A percentile compares a stretch with the other conserved stretches of the same genome.
These are phyloP conservation scores for Calonectria fujianensis DNA, from an alignment of 2,329 filamentous ascomycete genomes.

Conservation along the genomic window DNA sequence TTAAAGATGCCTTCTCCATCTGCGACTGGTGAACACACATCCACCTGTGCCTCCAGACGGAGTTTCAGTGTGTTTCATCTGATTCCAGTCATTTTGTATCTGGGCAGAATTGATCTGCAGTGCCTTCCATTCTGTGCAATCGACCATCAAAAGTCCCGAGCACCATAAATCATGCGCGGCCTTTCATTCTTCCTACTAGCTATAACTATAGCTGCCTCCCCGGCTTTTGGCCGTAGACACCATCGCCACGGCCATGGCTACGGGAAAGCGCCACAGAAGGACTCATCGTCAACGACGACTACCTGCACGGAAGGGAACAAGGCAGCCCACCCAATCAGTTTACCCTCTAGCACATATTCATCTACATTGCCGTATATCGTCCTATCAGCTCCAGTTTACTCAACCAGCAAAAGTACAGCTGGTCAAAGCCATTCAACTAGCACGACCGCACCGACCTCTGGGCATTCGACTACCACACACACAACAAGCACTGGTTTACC, in stretches of 20 bases:
- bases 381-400: not conserved
- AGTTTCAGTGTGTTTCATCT: not conserved
- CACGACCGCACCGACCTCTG: not conserved
- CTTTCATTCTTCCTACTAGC: not conserved
- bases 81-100: no score
- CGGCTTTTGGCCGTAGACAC: not conserved
- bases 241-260: not conserved
- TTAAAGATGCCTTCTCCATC: not conserved
- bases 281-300: not conserved
- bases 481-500: no score
- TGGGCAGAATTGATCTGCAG: not conserved
- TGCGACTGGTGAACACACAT: no score
- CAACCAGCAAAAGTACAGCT: not conserved
- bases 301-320: not conserved
- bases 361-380: not conserved
- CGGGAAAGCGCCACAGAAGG: not conserved
- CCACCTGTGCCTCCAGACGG: no score
- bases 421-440: not conserved
- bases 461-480: not conserved
- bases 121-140: not conserved
- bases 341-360: not conserved
- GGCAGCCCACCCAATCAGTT: no score
- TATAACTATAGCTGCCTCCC: not conserved
- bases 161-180: not conserved
- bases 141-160: not conserved